Evolutionary conservation across 306 rosid species (phyloP).

Genomic region (Acacia melanoxylon): DNA sequence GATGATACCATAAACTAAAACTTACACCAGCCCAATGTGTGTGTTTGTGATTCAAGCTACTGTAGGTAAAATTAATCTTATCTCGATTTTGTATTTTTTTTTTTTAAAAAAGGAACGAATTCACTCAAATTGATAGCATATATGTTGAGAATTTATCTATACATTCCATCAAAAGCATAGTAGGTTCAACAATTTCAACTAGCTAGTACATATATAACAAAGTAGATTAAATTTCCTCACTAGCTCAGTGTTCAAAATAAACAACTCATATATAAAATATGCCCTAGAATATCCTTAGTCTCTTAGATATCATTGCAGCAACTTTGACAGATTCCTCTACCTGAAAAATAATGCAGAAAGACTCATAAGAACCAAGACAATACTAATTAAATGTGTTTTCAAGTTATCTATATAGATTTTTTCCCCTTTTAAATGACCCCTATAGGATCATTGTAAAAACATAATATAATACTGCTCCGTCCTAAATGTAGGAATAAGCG

Average conservation of each 20-base stretch:
- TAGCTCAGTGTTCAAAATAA: background rate
- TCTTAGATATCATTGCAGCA: constrained; percentile 52
- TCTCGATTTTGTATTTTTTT: background rate
- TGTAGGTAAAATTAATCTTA: background rate
- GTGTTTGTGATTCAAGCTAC: no score
- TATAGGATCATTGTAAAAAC: no score
- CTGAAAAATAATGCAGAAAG: constrained; percentile 34
- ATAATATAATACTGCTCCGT: no score
- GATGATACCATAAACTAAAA: no score
- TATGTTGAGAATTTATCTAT: background rate
- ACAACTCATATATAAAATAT: background rate
- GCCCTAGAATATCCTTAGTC: constrained; percentile 42
- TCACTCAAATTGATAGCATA: background rate
- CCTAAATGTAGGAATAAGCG: no score
- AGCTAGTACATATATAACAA: background rate
- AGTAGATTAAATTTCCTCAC: background rate
- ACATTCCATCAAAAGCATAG: background rate
- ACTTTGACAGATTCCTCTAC: constrained; percentile 36
- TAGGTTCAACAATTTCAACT: background rate
- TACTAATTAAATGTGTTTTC: background rate
- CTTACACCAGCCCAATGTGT: no score
- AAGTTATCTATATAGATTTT: background rate
- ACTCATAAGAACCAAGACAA: background rate
- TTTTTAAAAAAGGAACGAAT: background rate
- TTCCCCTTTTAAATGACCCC: background rate